Evolutionary conservation across 2,329 filamentous ascomycete genomes (phyloP).

Genomic region (Zymoseptoria brevis): DNA sequence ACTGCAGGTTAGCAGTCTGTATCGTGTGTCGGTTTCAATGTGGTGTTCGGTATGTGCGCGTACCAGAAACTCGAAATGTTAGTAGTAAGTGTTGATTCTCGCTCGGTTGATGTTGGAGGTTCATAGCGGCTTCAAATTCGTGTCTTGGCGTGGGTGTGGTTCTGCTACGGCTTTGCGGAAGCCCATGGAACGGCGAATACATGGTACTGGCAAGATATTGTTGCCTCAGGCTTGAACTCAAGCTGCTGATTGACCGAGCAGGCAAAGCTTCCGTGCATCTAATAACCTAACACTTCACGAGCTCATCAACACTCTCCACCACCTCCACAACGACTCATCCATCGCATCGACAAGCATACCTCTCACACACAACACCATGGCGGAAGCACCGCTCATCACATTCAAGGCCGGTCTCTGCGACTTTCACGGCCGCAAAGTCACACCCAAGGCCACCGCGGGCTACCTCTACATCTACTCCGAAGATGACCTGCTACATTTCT

Average conservation of each 20-base stretch:
- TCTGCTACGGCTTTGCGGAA: too few species aligned
- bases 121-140: background rate
- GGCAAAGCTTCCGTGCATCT: background rate
- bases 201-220: background rate
- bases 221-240: background rate
- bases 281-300: background rate
- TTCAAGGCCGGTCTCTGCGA: slow-evolving; percentile 94
- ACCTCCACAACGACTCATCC: slow-evolving; percentile 7
- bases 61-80: slow-evolving; percentile 9
- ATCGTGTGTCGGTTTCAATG: background rate
- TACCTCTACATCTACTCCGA: slow-evolving; percentile 90
- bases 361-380: slow-evolving; percentile 51
- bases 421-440: slow-evolving; percentile 54
- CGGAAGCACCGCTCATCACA: slow-evolving; percentile 76
- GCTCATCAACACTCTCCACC: slow-evolving; percentile 1
- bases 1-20: slow-evolving; percentile 8
- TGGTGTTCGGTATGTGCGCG: slow-evolving; percentile 1
- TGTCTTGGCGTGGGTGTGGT: background rate
- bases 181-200: too few species aligned
- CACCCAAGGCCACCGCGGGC: slow-evolving; percentile 63
- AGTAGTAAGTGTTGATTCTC: slow-evolving; percentile 4
- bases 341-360: slow-evolving; percentile 2
- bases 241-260: background rate
- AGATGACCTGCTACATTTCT: slow-evolving; percentile 94
- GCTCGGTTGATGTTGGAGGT: slow-evolving; percentile 7